Conservation (phyloP, 2,329 filamentous ascomycete species). For the Orbilia brochopaga region DNA sequence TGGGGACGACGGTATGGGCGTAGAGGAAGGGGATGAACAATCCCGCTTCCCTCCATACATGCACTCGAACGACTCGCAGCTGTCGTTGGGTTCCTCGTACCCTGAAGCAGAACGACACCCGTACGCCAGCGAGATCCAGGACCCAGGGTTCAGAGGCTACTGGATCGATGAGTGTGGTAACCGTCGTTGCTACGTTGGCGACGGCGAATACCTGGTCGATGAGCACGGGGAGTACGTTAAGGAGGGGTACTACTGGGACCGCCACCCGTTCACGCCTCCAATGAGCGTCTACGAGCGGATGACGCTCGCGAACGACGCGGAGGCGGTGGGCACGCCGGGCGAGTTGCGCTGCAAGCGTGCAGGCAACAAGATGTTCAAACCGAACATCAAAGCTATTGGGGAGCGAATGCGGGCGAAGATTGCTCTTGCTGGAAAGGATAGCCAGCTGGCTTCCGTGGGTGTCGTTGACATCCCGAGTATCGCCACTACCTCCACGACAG, state of each 20-base stretch:
- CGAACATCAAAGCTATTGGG: constrained; percentile 3
- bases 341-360: constrained; percentile 3
- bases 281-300: constrained; percentile 25
- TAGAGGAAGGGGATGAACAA: neutral
- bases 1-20: neutral
- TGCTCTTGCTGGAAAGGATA: neutral
- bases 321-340: neutral
- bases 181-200: constrained; percentile 8
- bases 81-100: no score
- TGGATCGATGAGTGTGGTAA: constrained; percentile 18
- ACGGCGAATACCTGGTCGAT: neutral
- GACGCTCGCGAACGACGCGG: constrained; percentile 16
- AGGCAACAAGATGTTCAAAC: neutral
- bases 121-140: constrained; percentile 5
- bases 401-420: constrained; percentile 21
- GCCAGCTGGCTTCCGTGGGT: constrained; percentile 6
- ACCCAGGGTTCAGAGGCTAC: constrained; percentile 20
- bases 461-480: no score
- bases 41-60: neutral
- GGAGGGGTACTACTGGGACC: constrained; percentile 33
- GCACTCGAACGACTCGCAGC: neutral
- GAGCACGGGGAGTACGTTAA: neutral
- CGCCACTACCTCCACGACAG: no score
- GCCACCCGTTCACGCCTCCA: constrained; percentile 28
- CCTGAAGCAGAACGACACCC: neutral